Evolutionary conservation across 192 early-diverging fungal genomes (phyloP).

Genomic region (Coemansia sp.): DNA sequence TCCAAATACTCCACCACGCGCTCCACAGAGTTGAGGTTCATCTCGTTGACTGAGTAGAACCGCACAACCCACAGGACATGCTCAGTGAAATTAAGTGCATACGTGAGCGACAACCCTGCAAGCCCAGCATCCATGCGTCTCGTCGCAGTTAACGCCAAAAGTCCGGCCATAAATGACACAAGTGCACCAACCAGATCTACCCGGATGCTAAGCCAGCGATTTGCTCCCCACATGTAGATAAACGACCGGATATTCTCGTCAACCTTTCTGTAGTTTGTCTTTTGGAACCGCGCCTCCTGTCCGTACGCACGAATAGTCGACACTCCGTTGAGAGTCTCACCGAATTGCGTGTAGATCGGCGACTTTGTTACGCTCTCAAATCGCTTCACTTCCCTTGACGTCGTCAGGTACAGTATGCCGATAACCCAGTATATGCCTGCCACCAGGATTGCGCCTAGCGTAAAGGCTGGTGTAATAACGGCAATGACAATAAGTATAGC

Average conservation of each 20-base stretch:
- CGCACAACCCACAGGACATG: conserved; percentile 79
- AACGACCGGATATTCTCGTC: conserved; percentile 82
- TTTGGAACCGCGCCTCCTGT: conserved; percentile 61
- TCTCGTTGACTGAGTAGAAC: conserved; percentile 73
- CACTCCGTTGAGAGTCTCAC: conserved; percentile 71
- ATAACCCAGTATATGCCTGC: conserved; percentile 67
- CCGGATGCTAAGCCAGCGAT: conserved; percentile 85
- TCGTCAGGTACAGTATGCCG: conserved; percentile 65
- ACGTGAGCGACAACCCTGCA: conserved; percentile 79
- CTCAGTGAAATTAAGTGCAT: conserved; percentile 79
- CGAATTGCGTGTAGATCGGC: conserved; percentile 77
- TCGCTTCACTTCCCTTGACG: conserved; percentile 85
- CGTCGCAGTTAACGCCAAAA: conserved; percentile 59
- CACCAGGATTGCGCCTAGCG: conserved; percentile 71
- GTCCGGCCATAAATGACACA: conserved; percentile 62
- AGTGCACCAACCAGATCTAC: conserved; percentile 61
- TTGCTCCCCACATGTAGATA: conserved; percentile 79
- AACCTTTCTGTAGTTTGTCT: conserved; percentile 50
- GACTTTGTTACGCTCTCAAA: conserved; percentile 72
- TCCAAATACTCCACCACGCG: conserved; percentile 78
- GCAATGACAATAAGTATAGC: conserved; percentile 63
- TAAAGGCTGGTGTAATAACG: conserved; percentile 70
- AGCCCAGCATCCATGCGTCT: conserved; percentile 74
- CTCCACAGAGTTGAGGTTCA: conserved; percentile 83
- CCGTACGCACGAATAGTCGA: conserved; percentile 82